phyloP scores from a whole-genome alignment of 768 basidiomycete genomes.

The Russula sp. region DNA sequence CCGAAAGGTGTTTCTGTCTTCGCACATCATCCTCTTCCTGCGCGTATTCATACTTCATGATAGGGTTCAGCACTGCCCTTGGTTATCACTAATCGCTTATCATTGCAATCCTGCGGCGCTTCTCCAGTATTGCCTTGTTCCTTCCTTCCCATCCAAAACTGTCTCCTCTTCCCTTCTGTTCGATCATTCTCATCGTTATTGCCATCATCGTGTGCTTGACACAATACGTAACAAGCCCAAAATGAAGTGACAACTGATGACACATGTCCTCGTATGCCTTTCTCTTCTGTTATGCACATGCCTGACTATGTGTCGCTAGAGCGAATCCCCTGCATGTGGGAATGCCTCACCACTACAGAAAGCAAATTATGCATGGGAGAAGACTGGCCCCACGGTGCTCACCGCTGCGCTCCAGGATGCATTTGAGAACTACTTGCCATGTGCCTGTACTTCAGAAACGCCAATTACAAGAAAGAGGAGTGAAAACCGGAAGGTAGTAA shows the following conservation, averaged over 20 bases:
- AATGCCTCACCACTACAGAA: neutral
- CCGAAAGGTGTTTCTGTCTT: constrained; percentile 8
- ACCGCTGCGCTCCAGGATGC: neutral
- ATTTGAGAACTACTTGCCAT: constrained; percentile 1
- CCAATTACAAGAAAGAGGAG: neutral
- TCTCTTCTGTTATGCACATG: neutral
- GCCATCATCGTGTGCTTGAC: neutral
- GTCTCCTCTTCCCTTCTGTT: neutral
- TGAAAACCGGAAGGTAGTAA: neutral
- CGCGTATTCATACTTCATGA: neutral
- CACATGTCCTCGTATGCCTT: constrained; percentile 4
- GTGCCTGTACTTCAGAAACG: neutral
- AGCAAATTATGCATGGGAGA: neutral
- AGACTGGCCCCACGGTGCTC: neutral
- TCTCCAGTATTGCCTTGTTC: too few species aligned
- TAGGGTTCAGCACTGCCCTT: neutral
- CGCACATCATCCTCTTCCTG: neutral
- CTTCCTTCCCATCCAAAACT: too few species aligned
- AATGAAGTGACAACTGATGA: constrained; percentile 3
- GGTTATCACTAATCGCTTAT: neutral
- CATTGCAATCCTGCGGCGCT: too few species aligned
- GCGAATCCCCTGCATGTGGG: neutral
- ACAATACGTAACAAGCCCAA: neutral
- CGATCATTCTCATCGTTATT: neutral
- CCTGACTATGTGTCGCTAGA: neutral